Evolutionary conservation across 805 yeast genomes (phyloP).

Genomic region (Cephaloascus fragrans): DNA sequence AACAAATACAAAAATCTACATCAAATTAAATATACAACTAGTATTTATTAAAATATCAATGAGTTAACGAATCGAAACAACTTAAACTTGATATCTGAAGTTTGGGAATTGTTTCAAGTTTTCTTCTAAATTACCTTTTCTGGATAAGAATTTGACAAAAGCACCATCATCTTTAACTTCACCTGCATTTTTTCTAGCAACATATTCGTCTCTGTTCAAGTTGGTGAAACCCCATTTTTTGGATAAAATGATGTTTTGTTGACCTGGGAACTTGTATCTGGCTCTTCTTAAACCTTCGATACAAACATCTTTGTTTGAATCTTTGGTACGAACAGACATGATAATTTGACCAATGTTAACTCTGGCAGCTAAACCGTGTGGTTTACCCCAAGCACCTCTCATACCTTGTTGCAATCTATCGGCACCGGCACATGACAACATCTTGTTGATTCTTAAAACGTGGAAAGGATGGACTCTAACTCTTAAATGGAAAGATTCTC

Average conservation of each 20-base stretch:
- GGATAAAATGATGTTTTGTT: constrained; percentile 97
- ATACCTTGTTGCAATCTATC: constrained; percentile 99
- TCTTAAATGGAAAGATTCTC: constrained; percentile 99
- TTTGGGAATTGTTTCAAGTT: constrained; percentile 94
- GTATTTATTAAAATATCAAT: background rate
- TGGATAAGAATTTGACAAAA: constrained; percentile 95
- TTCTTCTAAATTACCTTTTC: constrained; percentile 88
- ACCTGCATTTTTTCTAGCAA: constrained; percentile 89
- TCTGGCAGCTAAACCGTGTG: constrained; percentile 99
- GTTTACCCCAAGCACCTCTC: constrained; percentile 99
- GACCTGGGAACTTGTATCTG: constrained; percentile 99
- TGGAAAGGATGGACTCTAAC: constrained; percentile 99
- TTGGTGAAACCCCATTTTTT: constrained; percentile 99
- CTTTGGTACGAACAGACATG: constrained; percentile 97
- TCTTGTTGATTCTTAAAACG: constrained; percentile 99
- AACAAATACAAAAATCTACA: too few species aligned
- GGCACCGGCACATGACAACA: constrained; percentile 99
- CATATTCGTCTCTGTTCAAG: constrained; percentile 95
- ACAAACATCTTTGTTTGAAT: constrained; percentile 93
- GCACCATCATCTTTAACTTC: constrained; percentile 99
- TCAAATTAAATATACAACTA: too few species aligned
- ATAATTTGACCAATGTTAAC: constrained; percentile 97
- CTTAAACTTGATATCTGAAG: constrained; percentile 44
- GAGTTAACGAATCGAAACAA: too few species aligned
- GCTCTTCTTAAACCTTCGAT: constrained; percentile 99